Conservation (phyloP, 2,329 filamentous ascomycete species). For the Beauveria sp. region DNA sequence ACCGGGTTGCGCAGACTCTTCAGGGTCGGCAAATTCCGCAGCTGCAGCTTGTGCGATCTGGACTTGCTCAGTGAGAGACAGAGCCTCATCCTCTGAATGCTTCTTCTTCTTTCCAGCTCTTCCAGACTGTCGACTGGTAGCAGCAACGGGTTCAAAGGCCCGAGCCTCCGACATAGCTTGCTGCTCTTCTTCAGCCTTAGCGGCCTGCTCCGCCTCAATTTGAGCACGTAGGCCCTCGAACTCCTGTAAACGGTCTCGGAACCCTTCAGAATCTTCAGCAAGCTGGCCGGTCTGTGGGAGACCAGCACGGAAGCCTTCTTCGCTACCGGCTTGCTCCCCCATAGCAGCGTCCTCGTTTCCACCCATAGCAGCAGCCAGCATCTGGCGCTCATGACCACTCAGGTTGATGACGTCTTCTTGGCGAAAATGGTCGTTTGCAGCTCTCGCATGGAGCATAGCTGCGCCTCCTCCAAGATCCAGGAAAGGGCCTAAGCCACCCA, state of each 20-base stretch:
- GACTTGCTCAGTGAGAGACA: slow-evolving; percentile 77
- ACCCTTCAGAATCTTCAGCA: slow-evolving; percentile 48
- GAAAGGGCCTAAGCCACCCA: slow-evolving; percentile 57
- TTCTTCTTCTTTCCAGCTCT: slow-evolving; percentile 22
- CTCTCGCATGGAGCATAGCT: slow-evolving; percentile 22
- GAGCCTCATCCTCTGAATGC: slow-evolving; percentile 25
- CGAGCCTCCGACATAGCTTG: slow-evolving; percentile 12
- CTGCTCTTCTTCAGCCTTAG: slow-evolving; percentile 25
- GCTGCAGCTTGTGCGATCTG: slow-evolving; percentile 60
- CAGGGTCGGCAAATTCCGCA: slow-evolving; percentile 38
- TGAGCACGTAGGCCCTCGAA: slow-evolving; percentile 74
- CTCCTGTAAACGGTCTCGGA: slow-evolving; percentile 68
- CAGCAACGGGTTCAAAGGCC: neutral
- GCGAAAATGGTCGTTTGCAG: slow-evolving; percentile 45
- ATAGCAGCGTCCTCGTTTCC: slow-evolving; percentile 22
- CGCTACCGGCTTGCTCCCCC: slow-evolving; percentile 29
- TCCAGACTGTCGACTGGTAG: slow-evolving; percentile 9
- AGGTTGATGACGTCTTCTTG: slow-evolving; percentile 71
- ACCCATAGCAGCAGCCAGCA: slow-evolving; percentile 35
- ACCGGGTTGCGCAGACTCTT: slow-evolving; percentile 45
- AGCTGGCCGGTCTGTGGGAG: slow-evolving; percentile 45
- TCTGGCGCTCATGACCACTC: slow-evolving; percentile 43
- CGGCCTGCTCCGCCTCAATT: slow-evolving; percentile 49
- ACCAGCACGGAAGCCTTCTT: slow-evolving; percentile 35
- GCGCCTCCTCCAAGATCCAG: slow-evolving; percentile 55